Evolutionary conservation across 2,329 filamentous ascomycete genomes (phyloP).

Genomic region (Pezicula carpinea): DNA sequence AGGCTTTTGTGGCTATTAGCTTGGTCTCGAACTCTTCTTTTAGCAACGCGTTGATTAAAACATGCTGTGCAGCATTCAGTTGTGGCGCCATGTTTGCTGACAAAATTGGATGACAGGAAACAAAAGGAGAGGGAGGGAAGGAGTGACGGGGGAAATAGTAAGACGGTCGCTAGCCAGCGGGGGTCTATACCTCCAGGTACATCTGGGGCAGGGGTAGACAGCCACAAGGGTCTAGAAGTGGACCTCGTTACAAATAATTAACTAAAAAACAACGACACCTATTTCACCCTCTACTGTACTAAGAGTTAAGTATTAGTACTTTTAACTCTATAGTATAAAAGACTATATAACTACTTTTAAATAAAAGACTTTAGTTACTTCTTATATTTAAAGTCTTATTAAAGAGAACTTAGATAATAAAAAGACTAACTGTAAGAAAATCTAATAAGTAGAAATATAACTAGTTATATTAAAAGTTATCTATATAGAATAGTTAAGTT

Average conservation of each 20-base stretch:
- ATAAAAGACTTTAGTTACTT: too few species aligned
- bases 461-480: too few species aligned
- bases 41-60: constrained; percentile 15
- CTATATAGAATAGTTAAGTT: too few species aligned
- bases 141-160: background rate
- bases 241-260: constrained; percentile 7
- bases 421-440: too few species aligned
- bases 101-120: constrained; percentile 5
- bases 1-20: constrained; percentile 17
- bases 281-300: constrained; percentile 6
- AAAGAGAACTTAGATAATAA: too few species aligned
- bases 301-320: too few species aligned
- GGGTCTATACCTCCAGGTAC: constrained; percentile 3
- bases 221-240: constrained; percentile 4
- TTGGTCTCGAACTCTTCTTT: constrained; percentile 14
- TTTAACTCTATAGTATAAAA: too few species aligned
- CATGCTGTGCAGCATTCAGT: constrained; percentile 6
- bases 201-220: background rate
- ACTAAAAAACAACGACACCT: constrained; percentile 6
- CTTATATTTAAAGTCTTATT: too few species aligned
- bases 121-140: constrained; percentile 6
- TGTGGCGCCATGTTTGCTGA: constrained; percentile 1
- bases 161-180: background rate
- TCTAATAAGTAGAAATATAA: too few species aligned
- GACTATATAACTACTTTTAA: too few species aligned